Conservation (phyloP, 768 basidiomycete genomes). For the Cytidiella melzeri region DNA sequence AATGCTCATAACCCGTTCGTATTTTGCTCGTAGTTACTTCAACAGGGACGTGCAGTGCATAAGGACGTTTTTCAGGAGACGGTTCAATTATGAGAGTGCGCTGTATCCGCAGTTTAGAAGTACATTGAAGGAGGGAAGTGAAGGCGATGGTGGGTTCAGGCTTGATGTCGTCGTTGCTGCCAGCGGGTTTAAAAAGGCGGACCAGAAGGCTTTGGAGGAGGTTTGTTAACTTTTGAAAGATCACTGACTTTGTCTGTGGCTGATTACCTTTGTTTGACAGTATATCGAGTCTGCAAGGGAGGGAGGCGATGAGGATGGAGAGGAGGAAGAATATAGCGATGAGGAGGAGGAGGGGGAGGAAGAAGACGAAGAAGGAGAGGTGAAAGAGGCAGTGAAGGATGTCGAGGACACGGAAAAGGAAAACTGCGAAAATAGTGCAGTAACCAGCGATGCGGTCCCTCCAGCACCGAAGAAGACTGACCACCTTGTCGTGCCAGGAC, state of each 20-base stretch:
- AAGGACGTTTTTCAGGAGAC: constrained; percentile 81
- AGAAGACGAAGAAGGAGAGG: constrained; percentile 30
- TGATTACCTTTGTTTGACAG: constrained; percentile 30
- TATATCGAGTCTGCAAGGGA: constrained; percentile 54
- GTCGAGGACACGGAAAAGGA: constrained; percentile 4
- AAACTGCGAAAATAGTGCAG: constrained; percentile 18
- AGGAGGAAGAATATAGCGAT: constrained; percentile 22
- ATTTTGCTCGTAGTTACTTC: constrained; percentile 70
- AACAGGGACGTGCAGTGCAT: constrained; percentile 98
- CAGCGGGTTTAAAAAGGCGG: constrained; percentile 84
- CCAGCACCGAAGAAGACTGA: too few species aligned
- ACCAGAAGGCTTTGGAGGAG: constrained; percentile 79
- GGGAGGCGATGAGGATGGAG: constrained; percentile 27
- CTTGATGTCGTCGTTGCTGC: constrained; percentile 91
- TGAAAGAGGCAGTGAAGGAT: constrained; percentile 20
- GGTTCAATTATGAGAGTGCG: constrained; percentile 89
- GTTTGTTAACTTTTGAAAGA: constrained; percentile 35
- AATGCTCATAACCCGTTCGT: too few species aligned
- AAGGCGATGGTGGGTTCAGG: constrained; percentile 48
- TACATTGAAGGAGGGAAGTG: constrained; percentile 39
- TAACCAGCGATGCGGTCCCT: too few species aligned
- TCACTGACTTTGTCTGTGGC: constrained; percentile 10
- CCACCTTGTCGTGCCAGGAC: too few species aligned
- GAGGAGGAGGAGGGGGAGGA: constrained; percentile 30
- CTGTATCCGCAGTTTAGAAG: constrained; percentile 84